Percentiles rank a stretch among this genome's conserved stretches.
These are phyloP conservation scores for Fusarium sterilihyphosum DNA, from an alignment of 2,329 filamentous ascomycete species.

Conservation along the genomic window DNA sequence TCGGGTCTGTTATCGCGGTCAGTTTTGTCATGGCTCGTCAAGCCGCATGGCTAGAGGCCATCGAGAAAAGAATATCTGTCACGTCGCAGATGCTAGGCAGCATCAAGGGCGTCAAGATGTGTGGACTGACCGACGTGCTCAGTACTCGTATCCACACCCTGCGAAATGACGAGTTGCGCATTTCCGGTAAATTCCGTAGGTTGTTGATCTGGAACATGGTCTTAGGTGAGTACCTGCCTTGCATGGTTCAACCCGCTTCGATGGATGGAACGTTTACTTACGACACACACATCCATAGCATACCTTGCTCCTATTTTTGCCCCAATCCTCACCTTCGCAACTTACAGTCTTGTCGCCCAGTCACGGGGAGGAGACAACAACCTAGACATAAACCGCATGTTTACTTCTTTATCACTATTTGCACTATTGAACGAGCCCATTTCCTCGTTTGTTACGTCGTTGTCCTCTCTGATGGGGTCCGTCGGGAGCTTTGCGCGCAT, in stretches of 20 bases:
- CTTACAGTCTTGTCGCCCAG: constrained; percentile 26
- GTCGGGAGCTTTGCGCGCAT: constrained; percentile 30
- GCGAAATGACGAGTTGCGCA: constrained; percentile 12
- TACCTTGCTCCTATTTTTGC: constrained; percentile 34
- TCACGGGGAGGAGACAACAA: constrained; percentile 1
- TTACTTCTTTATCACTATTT: constrained; percentile 30
- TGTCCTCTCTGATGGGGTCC: constrained; percentile 29
- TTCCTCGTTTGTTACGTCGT: constrained; percentile 12
- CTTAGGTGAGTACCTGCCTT: constrained; percentile 1
- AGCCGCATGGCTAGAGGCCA: constrained; percentile 42
- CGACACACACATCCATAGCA: not conserved
- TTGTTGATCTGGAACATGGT: constrained; percentile 35
- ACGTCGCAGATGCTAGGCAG: constrained; percentile 43
- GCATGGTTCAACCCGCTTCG: too few relatives aligned
- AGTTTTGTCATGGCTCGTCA: constrained; percentile 42
- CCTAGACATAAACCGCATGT: constrained; percentile 30
- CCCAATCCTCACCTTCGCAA: constrained; percentile 21
- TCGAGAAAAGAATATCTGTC: constrained; percentile 42
- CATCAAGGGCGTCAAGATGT: constrained; percentile 49
- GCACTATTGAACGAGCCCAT: constrained; percentile 20
- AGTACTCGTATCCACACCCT: constrained; percentile 15
- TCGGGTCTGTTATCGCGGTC: constrained; percentile 39
- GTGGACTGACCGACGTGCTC: constrained; percentile 38
- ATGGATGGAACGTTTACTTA: not conserved
- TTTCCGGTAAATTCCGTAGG: constrained; percentile 21